Evolutionary conservation across 2,329 filamentous ascomycete species (phyloP).

Genomic region (Emmonsiellopsis sp.): DNA sequence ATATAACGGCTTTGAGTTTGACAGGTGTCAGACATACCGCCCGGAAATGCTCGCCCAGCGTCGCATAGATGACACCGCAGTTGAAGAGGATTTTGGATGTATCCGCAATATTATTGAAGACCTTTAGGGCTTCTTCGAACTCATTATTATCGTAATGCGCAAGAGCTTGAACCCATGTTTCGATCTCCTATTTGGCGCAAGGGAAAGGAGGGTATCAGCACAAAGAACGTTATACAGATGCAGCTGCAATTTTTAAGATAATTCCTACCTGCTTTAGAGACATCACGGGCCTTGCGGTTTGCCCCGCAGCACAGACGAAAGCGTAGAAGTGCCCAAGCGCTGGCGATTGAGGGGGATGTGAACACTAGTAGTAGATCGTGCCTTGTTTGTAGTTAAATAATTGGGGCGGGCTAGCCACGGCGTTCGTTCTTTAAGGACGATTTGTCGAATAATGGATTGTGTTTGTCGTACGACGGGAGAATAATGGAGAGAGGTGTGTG

Average conservation of each 20-base stretch:
- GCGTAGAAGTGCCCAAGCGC: background rate
- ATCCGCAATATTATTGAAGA: constrained; percentile 81
- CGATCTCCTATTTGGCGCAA: constrained; percentile 66
- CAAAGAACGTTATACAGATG: background rate
- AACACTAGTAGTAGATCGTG: background rate
- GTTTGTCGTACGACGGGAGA: background rate
- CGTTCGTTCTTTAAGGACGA: too few relatives aligned
- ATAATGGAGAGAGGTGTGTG: background rate
- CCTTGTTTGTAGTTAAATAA: too few relatives aligned
- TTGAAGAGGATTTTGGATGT: constrained; percentile 99
- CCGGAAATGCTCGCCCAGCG: constrained; percentile 88
- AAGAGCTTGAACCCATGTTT: constrained; percentile 92
- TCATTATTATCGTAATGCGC: constrained; percentile 93
- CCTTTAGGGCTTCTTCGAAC: constrained; percentile 76
- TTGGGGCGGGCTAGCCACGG: too few relatives aligned
- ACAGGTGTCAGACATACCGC: constrained; percentile 53
- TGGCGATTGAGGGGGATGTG: background rate
- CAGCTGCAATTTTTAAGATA: too few relatives aligned
- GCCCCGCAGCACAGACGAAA: background rate
- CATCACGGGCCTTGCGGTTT: constrained; percentile 6
- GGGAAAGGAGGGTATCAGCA: background rate
- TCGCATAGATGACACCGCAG: constrained; percentile 94
- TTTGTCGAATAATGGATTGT: background rate
- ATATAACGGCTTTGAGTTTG: background rate
- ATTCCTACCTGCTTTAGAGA: constrained; percentile 16